Base-by-base conservation (phyloP, 129 eudicot genomes). In the Scalesia atractyloides region DNA sequence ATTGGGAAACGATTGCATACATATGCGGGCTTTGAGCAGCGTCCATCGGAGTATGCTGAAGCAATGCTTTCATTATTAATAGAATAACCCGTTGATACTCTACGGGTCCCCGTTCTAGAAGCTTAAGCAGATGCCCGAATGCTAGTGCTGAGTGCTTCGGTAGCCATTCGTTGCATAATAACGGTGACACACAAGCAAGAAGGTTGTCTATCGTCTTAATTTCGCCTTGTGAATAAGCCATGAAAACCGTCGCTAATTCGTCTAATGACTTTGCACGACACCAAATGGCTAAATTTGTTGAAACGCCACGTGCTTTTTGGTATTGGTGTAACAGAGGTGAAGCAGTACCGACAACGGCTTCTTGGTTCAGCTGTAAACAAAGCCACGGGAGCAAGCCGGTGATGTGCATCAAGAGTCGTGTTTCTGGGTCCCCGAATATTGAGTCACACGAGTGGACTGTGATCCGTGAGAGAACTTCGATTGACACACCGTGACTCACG, bases 21-120 rank as follows among this genome's bases (percentile, higher is more conserved):
- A 94, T 90, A 57, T 94, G 99, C 0, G 99, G 99, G 70, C 96
- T 94, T 66, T 94, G 99, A 60, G 99, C 96, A 33, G 99, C 91
- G 72, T 94, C 99, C 81, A 90, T 90, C 37, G 99, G 91, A 56
- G 96, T 88, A 44, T 90, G 99, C 78, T 94, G 99, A 13, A 94
- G 99, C 77, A 94, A 81, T 43, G 96, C 99, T 67, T 90, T 94
- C 66, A 94, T 87, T 84, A 90, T 82, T 36, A 94, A 86, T 65
- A 94, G 89, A 18, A 94, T 90, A 9, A 94, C 97, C 1, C 99
- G 89, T 61, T 94, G 97, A 76, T 87, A 90, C 69, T 90, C 99
- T 3, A 86, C 86, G 5, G 99, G 99, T 19, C 99, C 99, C 59
- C 82, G 90, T 73, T 94, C 99, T 18, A 94, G 86, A 47, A 94